phyloP scores from a whole-genome alignment of 192 early-diverging fungal genomes.

The Backusella morwellensis region DNA sequence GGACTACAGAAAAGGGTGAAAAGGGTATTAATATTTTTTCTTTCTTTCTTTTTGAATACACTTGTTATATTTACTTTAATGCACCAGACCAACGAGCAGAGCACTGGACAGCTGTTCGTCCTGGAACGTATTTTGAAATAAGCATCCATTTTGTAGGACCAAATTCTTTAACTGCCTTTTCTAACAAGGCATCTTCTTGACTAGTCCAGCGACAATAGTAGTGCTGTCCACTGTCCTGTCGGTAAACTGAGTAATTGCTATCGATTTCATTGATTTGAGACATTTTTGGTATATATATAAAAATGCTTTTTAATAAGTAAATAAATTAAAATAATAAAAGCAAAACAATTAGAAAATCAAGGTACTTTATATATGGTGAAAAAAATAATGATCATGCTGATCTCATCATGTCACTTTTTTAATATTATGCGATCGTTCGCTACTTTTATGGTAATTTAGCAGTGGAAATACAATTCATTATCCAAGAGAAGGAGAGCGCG shows the following conservation, averaged over 20 bases:
- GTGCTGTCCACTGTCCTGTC: not conserved
- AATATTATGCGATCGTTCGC: not conserved
- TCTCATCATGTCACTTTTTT: not conserved
- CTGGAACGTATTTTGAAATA: constrained; percentile 41
- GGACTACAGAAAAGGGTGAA: constrained; percentile 3
- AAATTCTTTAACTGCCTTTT: constrained; percentile 32
- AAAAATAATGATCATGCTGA: not conserved
- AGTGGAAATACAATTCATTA: not conserved
- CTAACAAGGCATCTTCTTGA: constrained; percentile 38
- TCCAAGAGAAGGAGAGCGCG: not conserved
- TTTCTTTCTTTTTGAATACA: not conserved
- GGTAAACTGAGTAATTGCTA: not conserved
- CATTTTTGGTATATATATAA: not conserved
- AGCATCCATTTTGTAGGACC: constrained; percentile 45
- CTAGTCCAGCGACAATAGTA: constrained; percentile 34
- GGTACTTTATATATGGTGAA: not conserved
- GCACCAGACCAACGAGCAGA: constrained; percentile 47
- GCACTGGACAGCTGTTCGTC: constrained; percentile 45
- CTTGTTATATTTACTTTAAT: constrained; percentile 30
- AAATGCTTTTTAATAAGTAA: no score
- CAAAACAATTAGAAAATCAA: not conserved
- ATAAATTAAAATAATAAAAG: not conserved
- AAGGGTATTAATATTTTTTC: not conserved
- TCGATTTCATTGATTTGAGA: not conserved
- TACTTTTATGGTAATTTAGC: not conserved